These are phyloP conservation scores for Boletus albobrunnescens DNA, from an alignment of 1,284 basidiomycete species.

Conservation along the genomic window DNA sequence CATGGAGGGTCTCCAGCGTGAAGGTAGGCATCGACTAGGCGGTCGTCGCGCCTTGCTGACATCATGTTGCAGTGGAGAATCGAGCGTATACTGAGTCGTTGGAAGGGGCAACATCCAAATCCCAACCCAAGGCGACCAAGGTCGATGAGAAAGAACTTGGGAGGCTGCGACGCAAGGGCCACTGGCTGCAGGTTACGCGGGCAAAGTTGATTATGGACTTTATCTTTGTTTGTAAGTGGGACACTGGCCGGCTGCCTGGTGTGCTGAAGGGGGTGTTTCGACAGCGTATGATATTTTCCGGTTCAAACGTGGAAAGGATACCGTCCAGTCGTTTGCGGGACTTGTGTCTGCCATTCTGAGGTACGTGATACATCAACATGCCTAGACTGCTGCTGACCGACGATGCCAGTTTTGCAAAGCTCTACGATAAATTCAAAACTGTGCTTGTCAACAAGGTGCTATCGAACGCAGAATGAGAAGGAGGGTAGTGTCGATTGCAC, in stretches of 20 bases:
- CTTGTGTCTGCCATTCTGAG: slow-evolving; percentile 67
- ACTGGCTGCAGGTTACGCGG: slow-evolving; percentile 68
- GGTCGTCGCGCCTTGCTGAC: slow-evolving; percentile 1
- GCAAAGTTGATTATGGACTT: slow-evolving; percentile 75
- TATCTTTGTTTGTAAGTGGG: slow-evolving; percentile 74
- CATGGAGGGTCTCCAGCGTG: slow-evolving; percentile 55
- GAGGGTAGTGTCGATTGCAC: not conserved
- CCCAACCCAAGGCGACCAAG: slow-evolving; percentile 54
- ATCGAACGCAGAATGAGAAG: slow-evolving; percentile 22
- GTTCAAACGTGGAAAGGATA: slow-evolving; percentile 54
- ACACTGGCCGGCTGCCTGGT: not conserved
- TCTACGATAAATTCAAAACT: slow-evolving; percentile 65
- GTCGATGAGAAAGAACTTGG: slow-evolving; percentile 67
- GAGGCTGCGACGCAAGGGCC: slow-evolving; percentile 62
- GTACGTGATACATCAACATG: slow-evolving; percentile 38
- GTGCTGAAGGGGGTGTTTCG: slow-evolving; percentile 22
- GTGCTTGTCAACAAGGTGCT: slow-evolving; percentile 48
- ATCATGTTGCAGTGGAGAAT: slow-evolving; percentile 52
- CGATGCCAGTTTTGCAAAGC: slow-evolving; percentile 54
- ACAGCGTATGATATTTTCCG: slow-evolving; percentile 55
- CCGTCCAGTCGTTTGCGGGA: slow-evolving; percentile 64
- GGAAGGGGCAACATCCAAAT: slow-evolving; percentile 65
- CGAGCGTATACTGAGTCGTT: slow-evolving; percentile 71
- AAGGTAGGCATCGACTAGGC: slow-evolving; percentile 42
- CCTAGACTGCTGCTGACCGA: slow-evolving; percentile 7